Evolutionary conservation across 2,329 filamentous ascomycete species (phyloP), one percentile per base, ranked within the genome.

Genomic region (Fusarium sp.): DNA sequence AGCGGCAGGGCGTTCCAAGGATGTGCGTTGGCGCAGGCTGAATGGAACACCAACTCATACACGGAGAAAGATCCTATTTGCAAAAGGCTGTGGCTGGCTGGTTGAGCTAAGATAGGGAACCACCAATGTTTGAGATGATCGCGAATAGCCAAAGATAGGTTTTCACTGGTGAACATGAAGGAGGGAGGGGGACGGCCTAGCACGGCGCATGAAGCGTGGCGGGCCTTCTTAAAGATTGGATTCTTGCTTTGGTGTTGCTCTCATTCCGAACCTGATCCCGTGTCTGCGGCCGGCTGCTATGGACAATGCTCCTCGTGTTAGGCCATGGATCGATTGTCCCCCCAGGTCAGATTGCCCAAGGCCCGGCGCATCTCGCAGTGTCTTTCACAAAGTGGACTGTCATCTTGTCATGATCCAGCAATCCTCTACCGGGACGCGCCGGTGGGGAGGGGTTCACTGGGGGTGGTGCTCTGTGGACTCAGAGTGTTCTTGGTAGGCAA

Each of bases 351-450:
- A 30, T 30, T 30, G 27, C 27, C 9, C 27, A 30, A 40, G 47
- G 44, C 51, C 66, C 49, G 56, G 59, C 20, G 50, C 49, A 69
- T 67, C 50, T 62, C 45, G 32, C 46, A 45, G 46, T 50, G 37
- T 47, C 65, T 62, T 46, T 64, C 55, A 45, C 63, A 67, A 71
- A 73, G 71, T 74, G 71, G 72, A 74, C 68, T 74, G 72, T 73
- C 59, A 59, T 58, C 58, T 73, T 70, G 67, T 65, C 67, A 70
- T 70, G 67, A 57, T 70, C 58, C 67, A 67, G 56, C 64, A 55
- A 52, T 40, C 66, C 71, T 59, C 25, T 62, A 52, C 66, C 69
- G 72, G 72, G 72, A 64, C 67, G 63, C 72, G 67, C 72, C 72
- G 72, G 71, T 57, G 59, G 47, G 56, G 62, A 70, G 57, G 62